Base-by-base conservation (phyloP, 2,329 filamentous ascomycete genomes). In the Phyllosticta citrichinensis region DNA sequence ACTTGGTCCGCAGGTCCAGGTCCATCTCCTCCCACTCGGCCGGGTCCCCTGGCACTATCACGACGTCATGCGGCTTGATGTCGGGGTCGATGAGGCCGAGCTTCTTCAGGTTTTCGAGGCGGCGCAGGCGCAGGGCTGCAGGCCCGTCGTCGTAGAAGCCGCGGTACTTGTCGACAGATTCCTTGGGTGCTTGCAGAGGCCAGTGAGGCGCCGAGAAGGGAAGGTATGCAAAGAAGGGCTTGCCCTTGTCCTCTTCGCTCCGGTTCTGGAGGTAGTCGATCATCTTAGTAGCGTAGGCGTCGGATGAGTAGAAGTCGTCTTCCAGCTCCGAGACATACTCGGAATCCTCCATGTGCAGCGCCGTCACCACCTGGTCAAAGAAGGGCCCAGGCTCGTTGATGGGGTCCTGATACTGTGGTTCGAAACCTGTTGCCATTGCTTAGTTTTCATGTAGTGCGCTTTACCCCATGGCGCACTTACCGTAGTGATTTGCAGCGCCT, bases 171-270 rank as follows among this genome's bases (percentile, higher is more conserved):
- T 77, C 74, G 54, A 81, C 79, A 58, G 79, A 78, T 62, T 82
- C 78, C 56, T 75, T 72, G 0, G 83, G 81, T 0, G 82, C 81
- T 65, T 86, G 83, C 9, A 86, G 70, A 1, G 83, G 83, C 83
- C 83, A 86, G 64, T 86, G 83, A 1, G 83, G 83, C 0, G 83
- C 83, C 0, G 82, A 83, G 68, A 85, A 86, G 2, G 83, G 81
- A 2, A 83, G 74, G 66, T 84, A 85, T 1, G 73, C 82, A 65
- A 85, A 85, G 73, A 86, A 85, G 0, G 83, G 77, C 52, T 75
- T 69, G 52, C 71, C 67, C 27, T 73, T 71, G 12, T 74, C 68
- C 3, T 70, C 67, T 25, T 68, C 68, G 2, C 68, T 67, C 11
- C 72, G 69, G 10, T 73, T 71, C n/a, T 70, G 67, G 8, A 75